Conservation (phyloP, 2,329 filamentous ascomycete genomes). For the Ophiostoma novo-ulmi region DNA sequence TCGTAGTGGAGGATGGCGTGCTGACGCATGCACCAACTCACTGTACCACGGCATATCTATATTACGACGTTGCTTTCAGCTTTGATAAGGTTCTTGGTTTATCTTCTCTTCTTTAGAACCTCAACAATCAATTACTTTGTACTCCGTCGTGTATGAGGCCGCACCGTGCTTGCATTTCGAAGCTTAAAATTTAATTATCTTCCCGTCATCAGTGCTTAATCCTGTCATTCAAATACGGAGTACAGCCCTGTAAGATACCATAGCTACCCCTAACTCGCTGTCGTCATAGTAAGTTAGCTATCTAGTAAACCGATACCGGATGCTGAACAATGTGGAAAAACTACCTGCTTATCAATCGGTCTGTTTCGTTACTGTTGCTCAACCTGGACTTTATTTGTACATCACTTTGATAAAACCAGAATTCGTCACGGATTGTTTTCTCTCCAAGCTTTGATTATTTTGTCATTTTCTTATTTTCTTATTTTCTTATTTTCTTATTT, state of each 20-base stretch:
- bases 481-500: not conserved
- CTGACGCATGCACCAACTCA: constrained; percentile 4
- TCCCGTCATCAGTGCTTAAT: not conserved
- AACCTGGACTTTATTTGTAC: not conserved
- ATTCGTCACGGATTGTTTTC: not conserved
- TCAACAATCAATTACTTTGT: not conserved
- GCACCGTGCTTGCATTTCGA: not conserved
- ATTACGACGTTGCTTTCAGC: not conserved
- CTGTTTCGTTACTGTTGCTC: not conserved
- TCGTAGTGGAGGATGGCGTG: constrained; percentile 21
- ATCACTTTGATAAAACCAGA: not conserved
- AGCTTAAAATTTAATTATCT: not conserved
- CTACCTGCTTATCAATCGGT: not conserved
- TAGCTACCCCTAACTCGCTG: not conserved
- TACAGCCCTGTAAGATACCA: not conserved
- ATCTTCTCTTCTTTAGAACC: not conserved
- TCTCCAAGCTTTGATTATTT: not conserved
- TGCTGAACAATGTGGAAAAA: not conserved
- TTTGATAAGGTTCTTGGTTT: not conserved
- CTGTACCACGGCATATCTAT: constrained; percentile 1
- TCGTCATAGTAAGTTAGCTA: not conserved
- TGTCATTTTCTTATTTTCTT: not conserved
- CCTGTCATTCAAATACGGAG: not conserved
- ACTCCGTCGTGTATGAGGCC: not conserved
- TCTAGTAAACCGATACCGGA: not conserved